phyloP scores from a whole-genome alignment of 169 alveolate genomes.

The Toxoplasma gondii region DNA sequence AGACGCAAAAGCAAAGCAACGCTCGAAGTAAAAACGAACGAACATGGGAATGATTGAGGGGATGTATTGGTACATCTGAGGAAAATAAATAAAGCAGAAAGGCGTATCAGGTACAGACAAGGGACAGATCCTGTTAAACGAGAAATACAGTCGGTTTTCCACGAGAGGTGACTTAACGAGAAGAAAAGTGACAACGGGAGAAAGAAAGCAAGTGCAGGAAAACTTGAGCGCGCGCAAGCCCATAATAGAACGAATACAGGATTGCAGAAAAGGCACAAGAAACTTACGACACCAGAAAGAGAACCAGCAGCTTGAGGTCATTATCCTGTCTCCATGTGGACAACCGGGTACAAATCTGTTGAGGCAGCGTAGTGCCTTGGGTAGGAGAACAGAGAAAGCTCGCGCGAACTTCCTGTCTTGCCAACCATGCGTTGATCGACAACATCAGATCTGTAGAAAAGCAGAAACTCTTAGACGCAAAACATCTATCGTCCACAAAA shows the following conservation, averaged over 20 bases:
- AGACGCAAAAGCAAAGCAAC: too few relatives aligned
- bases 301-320: neutral
- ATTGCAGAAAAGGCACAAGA: neutral
- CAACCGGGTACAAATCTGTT: neutral
- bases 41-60: too few relatives aligned
- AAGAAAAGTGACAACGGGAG: neutral
- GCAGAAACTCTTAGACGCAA: neutral
- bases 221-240: neutral
- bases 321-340: neutral
- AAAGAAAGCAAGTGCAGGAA: neutral
- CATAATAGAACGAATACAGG: neutral
- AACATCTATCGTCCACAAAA: neutral
- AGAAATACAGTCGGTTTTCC: too few relatives aligned
- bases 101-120: too few relatives aligned
- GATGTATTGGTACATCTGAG: too few relatives aligned
- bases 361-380: neutral
- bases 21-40: too few relatives aligned
- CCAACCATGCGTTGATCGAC: neutral
- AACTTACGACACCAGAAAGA: constrained; percentile 11
- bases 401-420: neutral
- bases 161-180: too few relatives aligned
- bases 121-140: too few relatives aligned
- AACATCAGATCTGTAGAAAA: neutral
- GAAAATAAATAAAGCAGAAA: too few relatives aligned
- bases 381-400: neutral